A percentile compares a stretch with the other conserved stretches of the same genome.
Conservation (phyloP, 495 filamentous ascomycete genomes). For the Viridothelium virens region DNA sequence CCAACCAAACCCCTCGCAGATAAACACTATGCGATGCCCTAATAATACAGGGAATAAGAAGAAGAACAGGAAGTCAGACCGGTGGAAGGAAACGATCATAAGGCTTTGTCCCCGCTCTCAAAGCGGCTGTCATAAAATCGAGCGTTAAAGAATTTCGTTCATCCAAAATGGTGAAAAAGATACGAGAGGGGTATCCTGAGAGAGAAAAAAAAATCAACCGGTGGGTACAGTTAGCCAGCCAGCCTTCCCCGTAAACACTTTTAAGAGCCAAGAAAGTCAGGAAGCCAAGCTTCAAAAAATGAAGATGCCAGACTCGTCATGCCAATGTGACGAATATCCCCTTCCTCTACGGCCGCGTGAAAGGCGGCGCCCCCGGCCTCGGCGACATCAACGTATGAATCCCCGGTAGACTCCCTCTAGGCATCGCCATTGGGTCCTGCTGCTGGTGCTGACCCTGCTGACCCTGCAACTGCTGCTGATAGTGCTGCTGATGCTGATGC, state of each 20-base stretch:
- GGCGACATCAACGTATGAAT: conserved; percentile 13
- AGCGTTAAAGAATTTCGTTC: background rate
- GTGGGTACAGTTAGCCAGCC: background rate
- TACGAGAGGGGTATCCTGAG: conserved; percentile 1
- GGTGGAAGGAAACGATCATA: conserved; percentile 4
- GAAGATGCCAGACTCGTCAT: too few species aligned
- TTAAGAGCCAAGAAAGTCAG: background rate
- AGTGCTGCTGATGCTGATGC: too few species aligned
- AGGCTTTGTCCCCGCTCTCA: background rate
- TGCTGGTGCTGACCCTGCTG: background rate
- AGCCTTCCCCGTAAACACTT: background rate
- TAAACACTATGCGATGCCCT: background rate
- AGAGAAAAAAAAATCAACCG: background rate
- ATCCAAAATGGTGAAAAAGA: background rate
- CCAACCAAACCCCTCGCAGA: background rate
- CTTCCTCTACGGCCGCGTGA: background rate
- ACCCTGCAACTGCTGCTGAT: background rate
- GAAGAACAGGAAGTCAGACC: background rate
- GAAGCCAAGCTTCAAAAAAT: too few species aligned
- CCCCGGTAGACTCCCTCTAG: conserved; percentile 8
- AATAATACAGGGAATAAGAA: background rate
- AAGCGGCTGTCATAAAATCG: background rate
- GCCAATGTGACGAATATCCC: background rate
- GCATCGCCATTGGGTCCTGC: background rate
- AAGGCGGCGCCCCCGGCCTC: background rate